Base-by-base conservation (phyloP, 2,329 filamentous ascomycete genomes). In the Fusarium armeniacum region DNA sequence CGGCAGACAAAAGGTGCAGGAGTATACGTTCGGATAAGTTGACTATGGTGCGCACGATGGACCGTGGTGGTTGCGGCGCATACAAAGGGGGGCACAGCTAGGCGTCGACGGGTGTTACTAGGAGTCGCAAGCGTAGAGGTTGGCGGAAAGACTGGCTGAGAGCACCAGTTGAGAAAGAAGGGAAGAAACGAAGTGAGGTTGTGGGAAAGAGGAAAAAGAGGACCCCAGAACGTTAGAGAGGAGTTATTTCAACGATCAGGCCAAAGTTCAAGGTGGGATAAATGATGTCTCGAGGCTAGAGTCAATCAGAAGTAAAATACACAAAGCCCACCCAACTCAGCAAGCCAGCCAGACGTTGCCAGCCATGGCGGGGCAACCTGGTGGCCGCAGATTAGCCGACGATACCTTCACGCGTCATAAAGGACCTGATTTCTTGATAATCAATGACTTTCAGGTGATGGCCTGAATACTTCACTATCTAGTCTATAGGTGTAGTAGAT, bases 351-450 rank as follows among this genome's bases (percentile, higher is more conserved):
- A 69, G 44, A 53, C 44, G 63, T 64, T 67, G 69, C 58, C 52
- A 69, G 68, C 45, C 62, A 73, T 71, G 76, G 77, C 76, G 77
- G 77, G 77, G 77, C 76, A 77, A 73, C 74, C 46, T 62, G 61
- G 41, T 38, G 45, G 28, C 49, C 49, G 49, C 18, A 52, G 49
- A 63, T 63, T 57, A 63, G 20, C 61, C 61, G 61, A 58, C 18
- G 24, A 52, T 52, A 8, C 32, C 30, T 30, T 50, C 24, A 36
- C 53, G 43, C 53, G 43, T 56, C 43, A 56, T 49, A 56, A 56
- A 36, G n/a, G 32, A 49, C 26, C 16, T 56, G 24, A 52, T 40
- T 41, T 52, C 24, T 52, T 12, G 10, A 26, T 11, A 22, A 49
- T 22, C 30, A 40, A 40, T 40, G 20, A 46, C 22, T n/a, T 28